phyloP scores from a whole-genome alignment of 371 early-diverging fungal genomes.

The Quaeritorhiza haematococci region DNA sequence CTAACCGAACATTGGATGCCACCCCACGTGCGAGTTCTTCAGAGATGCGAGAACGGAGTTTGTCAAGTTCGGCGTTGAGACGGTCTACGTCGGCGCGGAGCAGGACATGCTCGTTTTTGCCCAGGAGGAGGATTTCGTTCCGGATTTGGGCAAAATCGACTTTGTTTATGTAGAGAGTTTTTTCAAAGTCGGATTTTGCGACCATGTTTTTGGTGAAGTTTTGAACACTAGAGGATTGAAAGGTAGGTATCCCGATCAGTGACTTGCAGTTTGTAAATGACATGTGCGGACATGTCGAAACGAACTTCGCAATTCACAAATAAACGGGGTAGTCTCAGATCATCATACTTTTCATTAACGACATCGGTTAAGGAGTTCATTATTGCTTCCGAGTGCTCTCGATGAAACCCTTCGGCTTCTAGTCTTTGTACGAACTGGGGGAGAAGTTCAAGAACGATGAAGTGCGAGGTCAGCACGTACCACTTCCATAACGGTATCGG shows the following conservation, averaged over 20 bases:
- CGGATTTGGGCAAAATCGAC: conserved; percentile 88
- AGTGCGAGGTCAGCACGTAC: background rate
- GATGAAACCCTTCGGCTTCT: conserved; percentile 66
- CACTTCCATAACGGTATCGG: background rate
- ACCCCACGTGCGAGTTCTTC: conserved; percentile 84
- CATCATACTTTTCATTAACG: conserved; percentile 64
- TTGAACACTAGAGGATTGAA: conserved; percentile 33
- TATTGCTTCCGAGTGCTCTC: conserved; percentile 74
- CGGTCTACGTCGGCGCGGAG: conserved; percentile 75
- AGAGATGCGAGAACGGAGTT: conserved; percentile 50
- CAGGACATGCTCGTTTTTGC: conserved; percentile 83
- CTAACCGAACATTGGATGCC: conserved; percentile 82
- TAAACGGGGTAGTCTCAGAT: background rate
- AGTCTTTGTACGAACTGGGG: conserved; percentile 63
- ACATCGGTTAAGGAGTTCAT: conserved; percentile 70
- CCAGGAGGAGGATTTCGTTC: conserved; percentile 79
- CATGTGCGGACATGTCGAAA: conserved; percentile 6
- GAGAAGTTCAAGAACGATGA: background rate
- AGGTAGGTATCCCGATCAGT: background rate
- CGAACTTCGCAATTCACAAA: conserved; percentile 4
- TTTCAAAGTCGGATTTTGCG: conserved; percentile 79
- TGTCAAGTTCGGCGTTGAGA: conserved; percentile 70
- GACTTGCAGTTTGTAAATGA: too few relatives aligned
- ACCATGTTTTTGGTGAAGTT: conserved; percentile 64
- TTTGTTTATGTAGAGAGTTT: conserved; percentile 38